These are phyloP conservation scores for Hymenoscyphus salicellus DNA, from an alignment of 2,329 filamentous ascomycete species.

Conservation along the genomic window DNA sequence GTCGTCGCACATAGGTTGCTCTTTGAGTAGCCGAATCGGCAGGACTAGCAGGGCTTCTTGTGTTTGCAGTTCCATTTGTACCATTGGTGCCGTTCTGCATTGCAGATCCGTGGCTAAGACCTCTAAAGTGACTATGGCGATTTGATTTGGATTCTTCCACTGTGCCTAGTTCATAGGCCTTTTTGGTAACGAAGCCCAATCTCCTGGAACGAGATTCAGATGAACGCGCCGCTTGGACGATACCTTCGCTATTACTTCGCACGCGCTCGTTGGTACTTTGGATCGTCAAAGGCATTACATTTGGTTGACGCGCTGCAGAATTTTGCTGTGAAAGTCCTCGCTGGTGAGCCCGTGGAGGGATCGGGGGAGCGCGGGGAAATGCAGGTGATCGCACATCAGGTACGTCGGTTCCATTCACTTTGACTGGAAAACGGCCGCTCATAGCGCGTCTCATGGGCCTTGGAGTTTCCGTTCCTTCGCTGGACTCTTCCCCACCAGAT, in stretches of 20 bases:
- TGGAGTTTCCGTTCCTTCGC: constrained; percentile 77
- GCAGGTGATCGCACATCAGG: constrained; percentile 67
- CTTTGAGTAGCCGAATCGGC: constrained; percentile 54
- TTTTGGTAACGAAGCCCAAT: constrained; percentile 63
- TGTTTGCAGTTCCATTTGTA: constrained; percentile 26
- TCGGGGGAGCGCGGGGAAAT: constrained; percentile 60
- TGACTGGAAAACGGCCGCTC: constrained; percentile 65
- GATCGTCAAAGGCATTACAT: constrained; percentile 67
- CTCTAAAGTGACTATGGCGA: constrained; percentile 64
- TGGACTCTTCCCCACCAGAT: constrained; percentile 58
- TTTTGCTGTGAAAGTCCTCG: constrained; percentile 70
- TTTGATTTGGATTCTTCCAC: constrained; percentile 61
- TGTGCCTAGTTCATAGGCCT: constrained; percentile 58
- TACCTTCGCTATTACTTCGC: constrained; percentile 63
- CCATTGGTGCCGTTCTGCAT: constrained; percentile 49
- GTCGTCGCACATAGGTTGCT: constrained; percentile 58
- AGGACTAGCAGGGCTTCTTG: constrained; percentile 55
- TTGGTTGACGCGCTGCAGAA: constrained; percentile 61
- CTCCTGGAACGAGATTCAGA: constrained; percentile 54
- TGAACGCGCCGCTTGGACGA: constrained; percentile 48
- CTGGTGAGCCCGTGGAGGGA: constrained; percentile 78
- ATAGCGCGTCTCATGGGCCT: constrained; percentile 62
- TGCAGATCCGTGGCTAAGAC: constrained; percentile 65
- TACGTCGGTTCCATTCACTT: constrained; percentile 70
- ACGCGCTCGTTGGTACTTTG: constrained; percentile 59